Evolutionary conservation across 257 asterid genomes (phyloP), one percentile per base, ranked within the genome.

Genomic region (Anisodus tanguticus): DNA sequence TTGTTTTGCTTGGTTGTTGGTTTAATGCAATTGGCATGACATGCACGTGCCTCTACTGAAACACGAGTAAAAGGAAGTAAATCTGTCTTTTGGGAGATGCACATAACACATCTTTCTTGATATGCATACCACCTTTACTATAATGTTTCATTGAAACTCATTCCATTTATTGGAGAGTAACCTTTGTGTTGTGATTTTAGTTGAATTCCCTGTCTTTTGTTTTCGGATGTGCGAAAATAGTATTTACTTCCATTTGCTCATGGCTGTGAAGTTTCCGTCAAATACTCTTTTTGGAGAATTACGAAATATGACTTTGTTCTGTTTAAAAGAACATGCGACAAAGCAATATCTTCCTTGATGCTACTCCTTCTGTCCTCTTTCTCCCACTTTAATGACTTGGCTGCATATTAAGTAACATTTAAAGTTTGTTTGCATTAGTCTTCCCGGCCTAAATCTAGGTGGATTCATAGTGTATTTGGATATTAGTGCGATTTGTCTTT

Each of bases 31-130:
- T 47, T 74, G 60, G 80, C 15, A 47, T 37, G 51, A 68, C 80
- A 47, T 47, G 54, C 16, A 49, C 47, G 43, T 74, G 60, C 19
- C 80, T 74, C 41, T 47, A 19, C 41, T 19, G 19, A 26, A 74
- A 19, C 43, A 19, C 17, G 11, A 74, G 80, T 47, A 45, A 22
- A 74, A 47, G 57, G 60, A 74, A 74, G 37, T 31, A 22, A 45
- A 35, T 66, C 43, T 67, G 74, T 67, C 19, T 47, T 45, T 31
- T 45, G 79, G 49, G 54, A 71, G 57, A 71, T 45, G 79, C 57
- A 45, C 79, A 71, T 71, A 45, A 11, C 49, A 60, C 80, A 74
- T 51, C 80, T 74, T 72, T 49, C 80, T 74, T 74, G 41, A 74
- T 74, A 74, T 49, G 54, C 35, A 74, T 74, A 72, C 80, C 41